Evolutionary conservation across 768 basidiomycete genomes (phyloP), one percentile per base, ranked within the genome.

Genomic region (Lentinula boryana): DNA sequence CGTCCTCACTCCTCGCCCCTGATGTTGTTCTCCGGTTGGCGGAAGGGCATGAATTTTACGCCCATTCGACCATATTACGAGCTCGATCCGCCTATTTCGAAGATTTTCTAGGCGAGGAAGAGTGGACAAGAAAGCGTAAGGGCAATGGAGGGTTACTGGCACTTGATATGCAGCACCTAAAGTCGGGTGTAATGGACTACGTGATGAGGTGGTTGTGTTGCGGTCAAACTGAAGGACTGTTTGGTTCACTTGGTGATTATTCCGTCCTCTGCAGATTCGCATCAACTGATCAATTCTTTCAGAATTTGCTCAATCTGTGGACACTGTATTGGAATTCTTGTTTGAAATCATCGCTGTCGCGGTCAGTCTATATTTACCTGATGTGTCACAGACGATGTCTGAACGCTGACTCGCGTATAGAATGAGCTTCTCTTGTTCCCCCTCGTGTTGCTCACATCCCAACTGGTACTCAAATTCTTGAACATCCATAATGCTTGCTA

Each of bases 351-450:
- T 97, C 72, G 87, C 87, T 38, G 88, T 85, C 16, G 93, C 95
- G 38, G 93, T 95, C 69, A 70, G 83, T 76, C 32, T 31, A 9
- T 43, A 21, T 46, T 10, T 60, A 52, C 18, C 18, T 33, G 32
- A 21, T 23, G 23, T 9, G 23, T 13, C 10, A 40, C 41, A 32
- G 40, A 40, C 51, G 15, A 32, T 56, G 33, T 40, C 36, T 66
- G 54, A 3, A 21, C 67, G 21, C 66, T 53, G 9, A 5, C 8
- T 9, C 31, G 38, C 6, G 4, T 63, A 95, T 63, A 95, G 89
- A 95, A 89, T 64, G 94, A 98, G 72, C 75, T 98, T 2, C 80
- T 97, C 8, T 76, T 98, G n/a, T 91, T 92, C 67, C 85, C 87
- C 18, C 82, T 98, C 18, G 82, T 93, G 38, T 80, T 91, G 2